phyloP scores from a whole-genome alignment of 805 yeast species.

The Ogataea wickerhamii region DNA sequence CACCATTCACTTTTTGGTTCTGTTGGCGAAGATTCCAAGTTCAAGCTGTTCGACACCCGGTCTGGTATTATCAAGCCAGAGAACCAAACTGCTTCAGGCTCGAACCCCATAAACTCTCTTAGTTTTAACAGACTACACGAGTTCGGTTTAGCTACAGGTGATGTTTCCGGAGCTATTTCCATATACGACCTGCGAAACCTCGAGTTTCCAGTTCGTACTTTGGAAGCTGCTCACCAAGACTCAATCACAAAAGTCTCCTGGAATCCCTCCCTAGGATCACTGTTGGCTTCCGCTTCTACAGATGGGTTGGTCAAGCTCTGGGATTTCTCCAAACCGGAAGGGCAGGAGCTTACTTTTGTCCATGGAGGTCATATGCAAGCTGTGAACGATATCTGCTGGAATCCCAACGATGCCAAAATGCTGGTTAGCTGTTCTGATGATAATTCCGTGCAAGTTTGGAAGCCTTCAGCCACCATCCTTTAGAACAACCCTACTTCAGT shows the following conservation, averaged over 20 bases:
- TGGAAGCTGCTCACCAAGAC: slow-evolving; percentile 41
- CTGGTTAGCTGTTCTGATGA: slow-evolving; percentile 79
- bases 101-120: slow-evolving; percentile 46
- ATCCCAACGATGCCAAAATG: slow-evolving; percentile 64
- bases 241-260: slow-evolving; percentile 66
- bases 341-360: slow-evolving; percentile 43
- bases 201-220: slow-evolving; percentile 26
- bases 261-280: slow-evolving; percentile 54
- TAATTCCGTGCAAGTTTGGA: slow-evolving; percentile 85
- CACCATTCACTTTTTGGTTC: slow-evolving; percentile 60
- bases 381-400: slow-evolving; percentile 83
- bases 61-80: slow-evolving; percentile 8
- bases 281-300: slow-evolving; percentile 65
- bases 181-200: slow-evolving; percentile 65
- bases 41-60: slow-evolving; percentile 56
- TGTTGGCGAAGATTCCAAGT: slow-evolving; percentile 61
- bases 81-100: slow-evolving; percentile 11
- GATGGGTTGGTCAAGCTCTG: slow-evolving; percentile 62
- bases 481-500: slow-evolving; percentile 1
- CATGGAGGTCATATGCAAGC: slow-evolving; percentile 91
- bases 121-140: slow-evolving; percentile 57
- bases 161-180: slow-evolving; percentile 49
- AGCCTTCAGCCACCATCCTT: slow-evolving; percentile 41
- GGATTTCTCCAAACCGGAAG: slow-evolving; percentile 40
- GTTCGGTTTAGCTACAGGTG: slow-evolving; percentile 64